These are phyloP conservation scores for Komagataella mondaviorum DNA, from an alignment of 805 yeast species.

Conservation along the genomic window DNA sequence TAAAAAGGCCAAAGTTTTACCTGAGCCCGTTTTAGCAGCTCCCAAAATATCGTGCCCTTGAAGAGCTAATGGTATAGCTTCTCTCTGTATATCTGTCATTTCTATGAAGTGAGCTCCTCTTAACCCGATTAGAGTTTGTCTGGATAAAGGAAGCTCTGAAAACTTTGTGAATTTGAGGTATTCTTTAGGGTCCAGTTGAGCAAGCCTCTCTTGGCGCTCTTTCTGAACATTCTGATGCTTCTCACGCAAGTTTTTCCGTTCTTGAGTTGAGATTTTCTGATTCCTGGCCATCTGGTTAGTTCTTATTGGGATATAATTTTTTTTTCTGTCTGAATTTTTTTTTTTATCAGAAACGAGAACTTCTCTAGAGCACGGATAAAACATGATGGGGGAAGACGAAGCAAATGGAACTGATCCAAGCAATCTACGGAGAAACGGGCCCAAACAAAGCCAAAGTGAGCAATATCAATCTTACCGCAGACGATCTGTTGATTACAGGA, in stretches of 20 bases:
- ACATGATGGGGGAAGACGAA: neutral
- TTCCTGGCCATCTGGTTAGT: conserved; percentile 14
- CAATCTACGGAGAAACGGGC: neutral
- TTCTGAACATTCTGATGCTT: conserved; percentile 21
- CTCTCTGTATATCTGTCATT: conserved; percentile 78
- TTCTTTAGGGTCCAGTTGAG: conserved; percentile 36
- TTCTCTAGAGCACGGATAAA: neutral
- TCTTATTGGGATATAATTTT: neutral
- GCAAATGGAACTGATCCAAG: neutral
- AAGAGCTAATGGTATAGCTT: conserved; percentile 62
- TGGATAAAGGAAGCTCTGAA: conserved; percentile 65
- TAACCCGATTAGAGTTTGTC: conserved; percentile 54
- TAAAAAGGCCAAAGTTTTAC: conserved; percentile 79
- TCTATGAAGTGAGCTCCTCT: conserved; percentile 65
- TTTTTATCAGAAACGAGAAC: neutral
- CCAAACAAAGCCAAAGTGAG: neutral
- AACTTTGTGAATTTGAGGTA: conserved; percentile 32
- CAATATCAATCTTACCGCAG: neutral
- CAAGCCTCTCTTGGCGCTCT: conserved; percentile 35
- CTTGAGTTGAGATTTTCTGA: conserved; percentile 14
- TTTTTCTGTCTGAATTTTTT: neutral
- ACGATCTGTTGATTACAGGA: neutral
- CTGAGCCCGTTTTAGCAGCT: conserved; percentile 85
- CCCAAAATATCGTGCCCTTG: conserved; percentile 74
- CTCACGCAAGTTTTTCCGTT: conserved; percentile 12